Evolutionary conservation across 176 grass and related monocot genomes (phyloP), one percentile per base, ranked within the genome.

Genomic region (Zizania latifolia): DNA sequence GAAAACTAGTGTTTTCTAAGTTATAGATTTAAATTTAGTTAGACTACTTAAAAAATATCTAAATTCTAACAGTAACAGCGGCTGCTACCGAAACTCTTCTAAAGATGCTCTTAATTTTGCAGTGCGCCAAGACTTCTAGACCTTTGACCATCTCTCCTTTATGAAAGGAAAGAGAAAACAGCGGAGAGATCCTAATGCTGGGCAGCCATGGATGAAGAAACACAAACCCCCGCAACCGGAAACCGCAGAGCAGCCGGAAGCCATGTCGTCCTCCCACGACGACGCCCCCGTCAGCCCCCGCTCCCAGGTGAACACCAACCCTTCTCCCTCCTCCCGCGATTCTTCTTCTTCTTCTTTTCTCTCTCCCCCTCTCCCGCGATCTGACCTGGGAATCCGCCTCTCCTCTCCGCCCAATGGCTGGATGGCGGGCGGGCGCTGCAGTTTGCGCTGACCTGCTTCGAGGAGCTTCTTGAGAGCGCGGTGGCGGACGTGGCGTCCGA

Each of bases 401-500:
- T n/a, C n/a, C n/a, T n/a, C n/a, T n/a, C n/a, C n/a, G n/a, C n/a
- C n/a, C n/a, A n/a, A n/a, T n/a, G n/a, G n/a, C n/a, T n/a, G n/a
- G n/a, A n/a, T n/a, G n/a, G n/a, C n/a, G n/a, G n/a, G 43, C 15
- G 23, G 72, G 13, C 2, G 16, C 34, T 3, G 6, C 88, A 98
- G 94, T 78, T 82, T 24, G 84, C 76, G 11, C 83, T 83, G 28
- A 78, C 70, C 45, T 94, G 86, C 78, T 92, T 98, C 77, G 94
- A 94, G 56, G 91, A 98, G 71, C 91, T 98, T 45, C 86, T 98
- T 3, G 89, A 98, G 41, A 73, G 78, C 19, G 92, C 90, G 43
- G 86, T 98, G 74, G 89, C 82, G 58, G 94, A 98, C 79, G 86
- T 92, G 34, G 94, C 94, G 14, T 98, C 89, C 26, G 94, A 98